Conservation (phyloP, 352 stramenopile species). For the Phytophthora idaei region DNA sequence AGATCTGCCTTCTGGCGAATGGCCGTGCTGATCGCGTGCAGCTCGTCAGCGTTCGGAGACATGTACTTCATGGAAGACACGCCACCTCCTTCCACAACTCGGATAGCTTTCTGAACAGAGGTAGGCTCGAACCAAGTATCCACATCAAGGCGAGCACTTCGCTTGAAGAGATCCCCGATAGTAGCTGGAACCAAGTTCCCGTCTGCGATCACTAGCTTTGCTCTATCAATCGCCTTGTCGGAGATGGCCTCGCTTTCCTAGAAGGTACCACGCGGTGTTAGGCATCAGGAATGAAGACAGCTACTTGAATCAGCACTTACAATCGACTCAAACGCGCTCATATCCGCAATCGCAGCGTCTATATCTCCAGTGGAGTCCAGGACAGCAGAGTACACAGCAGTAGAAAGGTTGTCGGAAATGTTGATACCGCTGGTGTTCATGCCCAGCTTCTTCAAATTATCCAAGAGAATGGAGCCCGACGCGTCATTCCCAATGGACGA, state of each 20-base stretch:
- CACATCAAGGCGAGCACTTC: conserved; percentile 45
- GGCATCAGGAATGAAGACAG: background rate
- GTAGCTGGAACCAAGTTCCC: conserved; percentile 68
- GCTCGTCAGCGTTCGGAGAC: conserved; percentile 80
- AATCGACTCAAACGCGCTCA: conserved; percentile 79
- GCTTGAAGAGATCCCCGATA: conserved; percentile 54
- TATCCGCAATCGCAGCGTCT: conserved; percentile 87
- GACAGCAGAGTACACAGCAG: conserved; percentile 88
- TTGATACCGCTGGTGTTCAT: conserved; percentile 68
- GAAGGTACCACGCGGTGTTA: conserved; percentile 6
- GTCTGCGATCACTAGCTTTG: conserved; percentile 73
- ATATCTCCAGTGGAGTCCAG: conserved; percentile 80
- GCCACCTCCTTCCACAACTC: conserved; percentile 54
- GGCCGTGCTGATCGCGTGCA: conserved; percentile 69
- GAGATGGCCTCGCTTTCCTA: conserved; percentile 55
- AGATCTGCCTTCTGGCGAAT: conserved; percentile 43
- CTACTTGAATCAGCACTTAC: conserved; percentile 35
- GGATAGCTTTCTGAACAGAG: conserved; percentile 82
- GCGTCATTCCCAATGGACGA: conserved; percentile 84
- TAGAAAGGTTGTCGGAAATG: conserved; percentile 55
- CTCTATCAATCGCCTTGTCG: conserved; percentile 51
- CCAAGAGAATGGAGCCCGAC: conserved; percentile 72
- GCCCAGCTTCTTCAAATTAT: conserved; percentile 64
- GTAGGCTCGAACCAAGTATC: conserved; percentile 86
- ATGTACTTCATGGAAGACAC: conserved; percentile 69